Evolutionary conservation across 2,329 filamentous ascomycete species (phyloP).

Genomic region (Diplodia scrobiculata): DNA sequence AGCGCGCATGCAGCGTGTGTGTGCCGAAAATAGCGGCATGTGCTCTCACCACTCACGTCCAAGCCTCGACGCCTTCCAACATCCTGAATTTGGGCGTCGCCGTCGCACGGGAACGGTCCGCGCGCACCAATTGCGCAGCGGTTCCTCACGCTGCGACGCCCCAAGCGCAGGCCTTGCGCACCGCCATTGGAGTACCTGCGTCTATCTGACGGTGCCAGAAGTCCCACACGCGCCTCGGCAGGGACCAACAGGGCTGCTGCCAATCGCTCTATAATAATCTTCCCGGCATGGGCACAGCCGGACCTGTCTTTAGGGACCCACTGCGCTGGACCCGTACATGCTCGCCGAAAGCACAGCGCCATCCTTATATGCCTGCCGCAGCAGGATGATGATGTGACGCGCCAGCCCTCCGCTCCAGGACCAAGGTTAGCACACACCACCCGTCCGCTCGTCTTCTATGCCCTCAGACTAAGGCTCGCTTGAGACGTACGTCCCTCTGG

Average conservation of each 20-base stretch:
- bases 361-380: conserved; percentile 29
- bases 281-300: conserved; percentile 28
- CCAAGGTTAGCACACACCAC: conserved; percentile 25
- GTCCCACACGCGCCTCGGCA: conserved; percentile 19
- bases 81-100: conserved; percentile 14
- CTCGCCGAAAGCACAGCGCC: conserved; percentile 24
- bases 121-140: conserved; percentile 13
- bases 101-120: conserved; percentile 30
- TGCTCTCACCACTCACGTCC: conserved; percentile 22
- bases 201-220: conserved; percentile 13
- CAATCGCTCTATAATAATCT: conserved; percentile 28
- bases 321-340: conserved; percentile 22
- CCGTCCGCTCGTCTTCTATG: conserved; percentile 15
- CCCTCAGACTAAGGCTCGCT: conserved; percentile 25
- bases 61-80: conserved; percentile 28
- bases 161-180: conserved; percentile 7
- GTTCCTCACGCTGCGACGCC: conserved; percentile 6
- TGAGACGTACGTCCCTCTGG: conserved; percentile 11
- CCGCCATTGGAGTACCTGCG: conserved; percentile 29
- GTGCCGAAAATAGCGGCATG: conserved; percentile 27
- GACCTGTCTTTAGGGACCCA: conserved; percentile 28
- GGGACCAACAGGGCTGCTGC: conserved; percentile 12
- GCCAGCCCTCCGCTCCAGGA: conserved; percentile 25
- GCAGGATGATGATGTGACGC: conserved; percentile 29
- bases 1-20: conserved; percentile 13